Base-by-base conservation (phyloP, 2,329 filamentous ascomycete species). In the Cladophialophora psammophila region DNA sequence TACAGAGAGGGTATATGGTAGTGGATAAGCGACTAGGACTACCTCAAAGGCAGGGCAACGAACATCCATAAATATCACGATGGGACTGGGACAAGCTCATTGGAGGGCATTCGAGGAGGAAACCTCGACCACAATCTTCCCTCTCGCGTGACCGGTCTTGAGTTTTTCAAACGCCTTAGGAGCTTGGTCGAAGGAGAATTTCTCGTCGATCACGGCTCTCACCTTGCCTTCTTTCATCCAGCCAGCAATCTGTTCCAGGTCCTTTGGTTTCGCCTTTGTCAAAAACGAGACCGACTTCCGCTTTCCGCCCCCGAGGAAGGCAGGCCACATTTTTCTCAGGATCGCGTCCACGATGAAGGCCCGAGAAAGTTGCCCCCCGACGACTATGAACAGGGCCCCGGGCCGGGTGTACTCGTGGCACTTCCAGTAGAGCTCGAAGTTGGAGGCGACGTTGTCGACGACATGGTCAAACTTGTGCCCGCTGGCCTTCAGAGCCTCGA, bases 161-260 rank as follows among this genome's bases (percentile, higher is more conserved):
- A 90, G 73, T 73, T 82, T 87, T 74, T 84, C 81, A 75, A 86
- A 87, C 1, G 87, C 88, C 72, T 84, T 80, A 0, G 82, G 81
- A 1, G 81, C 84, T 61, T 90, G 82, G 42, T 87, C 85, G 73
- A 87, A 86, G 10, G 81, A 78, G 73, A 84, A 89, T 2, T 79
- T 78, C 65, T 83, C 79, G 72, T 89, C 88, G 54, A 90, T 77
- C 0, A 87, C 80, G 0, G 82, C 74, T 76, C 81, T 85, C 32
- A 91, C 68, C 74, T 86, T 89, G 1, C 86, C 87, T 71, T 88
- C 83, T 36, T 78, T 75, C 75, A 90, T 79, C 86, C 84, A 87
- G 54, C 79, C 72, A 0, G 76, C 87, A 63, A 91, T 75, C 72
- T 82, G 76, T 32, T 72, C 78, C 53, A 88, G 75, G 42, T 87